Conservation (phyloP, 805 yeast genomes). For the Yarrowia sp. region DNA sequence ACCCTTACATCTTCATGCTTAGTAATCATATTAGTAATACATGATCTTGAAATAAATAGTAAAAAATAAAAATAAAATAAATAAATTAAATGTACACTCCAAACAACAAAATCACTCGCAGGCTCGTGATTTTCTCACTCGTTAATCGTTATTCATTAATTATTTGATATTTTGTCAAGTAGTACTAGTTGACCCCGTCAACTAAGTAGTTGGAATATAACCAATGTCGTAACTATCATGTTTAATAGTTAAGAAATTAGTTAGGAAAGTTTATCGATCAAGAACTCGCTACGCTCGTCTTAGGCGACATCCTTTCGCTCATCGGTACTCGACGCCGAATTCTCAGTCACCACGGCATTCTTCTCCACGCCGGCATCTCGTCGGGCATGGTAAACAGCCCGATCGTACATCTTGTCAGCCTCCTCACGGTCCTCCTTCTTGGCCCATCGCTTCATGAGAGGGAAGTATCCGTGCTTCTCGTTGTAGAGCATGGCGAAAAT, state of each 20-base stretch:
- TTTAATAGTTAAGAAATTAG: too few species aligned
- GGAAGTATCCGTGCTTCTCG: slow-evolving; percentile 69
- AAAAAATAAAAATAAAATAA: too few species aligned
- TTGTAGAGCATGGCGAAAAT: slow-evolving; percentile 73
- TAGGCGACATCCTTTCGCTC: slow-evolving; percentile 16
- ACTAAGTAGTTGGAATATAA: too few species aligned
- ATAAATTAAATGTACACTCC: too few species aligned
- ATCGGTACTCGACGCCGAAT: not conserved
- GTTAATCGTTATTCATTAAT: slow-evolving; percentile 15
- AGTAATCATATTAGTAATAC: too few species aligned
- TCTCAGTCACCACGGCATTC: not conserved
- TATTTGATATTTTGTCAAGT: not conserved
- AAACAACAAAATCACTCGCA: too few species aligned
- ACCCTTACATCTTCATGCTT: too few species aligned
- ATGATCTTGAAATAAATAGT: too few species aligned
- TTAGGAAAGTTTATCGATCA: too few species aligned
- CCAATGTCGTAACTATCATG: too few species aligned
- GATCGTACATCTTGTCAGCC: slow-evolving; percentile 11
- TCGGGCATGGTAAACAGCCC: slow-evolving; percentile 17
- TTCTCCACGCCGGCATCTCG: slow-evolving; percentile 1
- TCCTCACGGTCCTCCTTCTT: slow-evolving; percentile 19
- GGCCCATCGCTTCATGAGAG: slow-evolving; percentile 28
- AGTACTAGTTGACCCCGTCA: not conserved
- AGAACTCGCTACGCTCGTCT: not conserved
- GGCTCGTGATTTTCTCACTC: too few species aligned